These are phyloP conservation scores for Cyberlindnera suaveolens DNA, from an alignment of 805 yeast genomes.

Conservation along the genomic window DNA sequence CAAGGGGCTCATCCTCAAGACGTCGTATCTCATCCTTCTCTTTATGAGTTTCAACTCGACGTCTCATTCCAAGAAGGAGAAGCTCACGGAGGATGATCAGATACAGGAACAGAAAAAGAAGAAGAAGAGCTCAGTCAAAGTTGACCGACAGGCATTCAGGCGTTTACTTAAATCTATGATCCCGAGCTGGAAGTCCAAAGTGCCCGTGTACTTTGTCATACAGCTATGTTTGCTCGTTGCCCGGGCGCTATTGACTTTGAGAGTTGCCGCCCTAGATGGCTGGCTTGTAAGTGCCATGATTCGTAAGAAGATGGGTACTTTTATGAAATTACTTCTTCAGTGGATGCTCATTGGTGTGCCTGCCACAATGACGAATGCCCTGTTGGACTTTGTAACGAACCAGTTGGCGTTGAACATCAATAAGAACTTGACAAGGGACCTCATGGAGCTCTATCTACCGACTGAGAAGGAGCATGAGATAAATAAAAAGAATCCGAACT, in stretches of 20 bases:
- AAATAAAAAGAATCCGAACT: constrained; percentile 49
- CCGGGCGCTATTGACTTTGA: constrained; percentile 69
- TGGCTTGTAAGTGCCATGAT: constrained; percentile 75
- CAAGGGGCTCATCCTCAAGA: constrained; percentile 21
- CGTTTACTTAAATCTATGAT: constrained; percentile 13
- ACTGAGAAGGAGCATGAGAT: constrained; percentile 31
- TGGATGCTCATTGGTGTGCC: constrained; percentile 90
- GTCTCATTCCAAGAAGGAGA: constrained; percentile 4
- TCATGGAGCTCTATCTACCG: constrained; percentile 70
- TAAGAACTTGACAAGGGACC: constrained; percentile 52
- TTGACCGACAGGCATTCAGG: constrained; percentile 11
- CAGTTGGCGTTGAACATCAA: constrained; percentile 56
- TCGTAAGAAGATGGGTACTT: constrained; percentile 57
- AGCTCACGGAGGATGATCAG: constrained; percentile 1
- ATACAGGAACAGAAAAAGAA: neutral
- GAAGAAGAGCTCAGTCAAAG: neutral
- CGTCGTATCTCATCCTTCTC: constrained; percentile 21
- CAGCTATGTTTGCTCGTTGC: constrained; percentile 43
- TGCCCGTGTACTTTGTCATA: constrained; percentile 17
- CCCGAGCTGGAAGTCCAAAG: constrained; percentile 21
- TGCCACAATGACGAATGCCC: constrained; percentile 71
- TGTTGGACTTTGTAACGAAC: constrained; percentile 55
- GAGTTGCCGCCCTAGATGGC: constrained; percentile 86
- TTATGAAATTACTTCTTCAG: constrained; percentile 52
- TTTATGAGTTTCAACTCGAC: constrained; percentile 21